Conservation (phyloP, 768 basidiomycete species). For the Mycena amicta region DNA sequence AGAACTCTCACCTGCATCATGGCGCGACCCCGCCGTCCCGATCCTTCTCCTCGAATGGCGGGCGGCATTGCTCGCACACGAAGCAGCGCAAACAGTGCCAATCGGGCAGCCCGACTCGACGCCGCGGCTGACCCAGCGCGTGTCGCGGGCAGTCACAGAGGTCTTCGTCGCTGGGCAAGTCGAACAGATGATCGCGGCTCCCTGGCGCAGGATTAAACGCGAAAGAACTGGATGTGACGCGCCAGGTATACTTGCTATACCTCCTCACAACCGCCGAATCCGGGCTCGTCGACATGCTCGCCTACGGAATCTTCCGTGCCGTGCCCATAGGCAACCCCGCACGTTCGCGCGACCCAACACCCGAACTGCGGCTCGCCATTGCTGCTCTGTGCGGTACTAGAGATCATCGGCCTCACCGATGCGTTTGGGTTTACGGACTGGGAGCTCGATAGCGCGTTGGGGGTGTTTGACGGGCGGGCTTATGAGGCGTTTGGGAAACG, state of each 20-base stretch:
- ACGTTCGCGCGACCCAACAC: slow-evolving; percentile 48
- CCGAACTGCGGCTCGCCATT: slow-evolving; percentile 53
- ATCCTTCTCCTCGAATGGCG: slow-evolving; percentile 62
- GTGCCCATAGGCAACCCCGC: slow-evolving; percentile 10
- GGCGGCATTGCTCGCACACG: slow-evolving; percentile 58
- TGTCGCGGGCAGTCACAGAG: slow-evolving; percentile 66
- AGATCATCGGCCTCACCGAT: slow-evolving; percentile 70
- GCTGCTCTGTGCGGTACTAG: slow-evolving; percentile 54
- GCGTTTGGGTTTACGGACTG: slow-evolving; percentile 77
- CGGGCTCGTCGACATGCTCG: slow-evolving; percentile 60
- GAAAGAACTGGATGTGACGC: slow-evolving; percentile 33
- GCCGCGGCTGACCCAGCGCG: slow-evolving; percentile 55
- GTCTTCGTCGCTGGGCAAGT: slow-evolving; percentile 66
- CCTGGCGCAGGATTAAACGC: slow-evolving; percentile 23
- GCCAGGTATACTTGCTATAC: slow-evolving; percentile 50
- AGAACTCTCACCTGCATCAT: slow-evolving; percentile 27
- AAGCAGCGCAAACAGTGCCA: slow-evolving; percentile 42
- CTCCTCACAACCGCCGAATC: slow-evolving; percentile 59
- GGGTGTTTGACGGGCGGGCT: slow-evolving; percentile 44
- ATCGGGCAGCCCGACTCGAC: slow-evolving; percentile 51
- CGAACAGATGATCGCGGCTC: slow-evolving; percentile 44
- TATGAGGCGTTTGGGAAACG: slow-evolving; percentile 48
- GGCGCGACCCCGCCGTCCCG: slow-evolving; percentile 41
- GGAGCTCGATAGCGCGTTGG: slow-evolving; percentile 53
- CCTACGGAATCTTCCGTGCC: slow-evolving; percentile 48